phyloP scores from a whole-genome alignment of 179 eudicot genomes.

The Amaranthus tricolor region DNA sequence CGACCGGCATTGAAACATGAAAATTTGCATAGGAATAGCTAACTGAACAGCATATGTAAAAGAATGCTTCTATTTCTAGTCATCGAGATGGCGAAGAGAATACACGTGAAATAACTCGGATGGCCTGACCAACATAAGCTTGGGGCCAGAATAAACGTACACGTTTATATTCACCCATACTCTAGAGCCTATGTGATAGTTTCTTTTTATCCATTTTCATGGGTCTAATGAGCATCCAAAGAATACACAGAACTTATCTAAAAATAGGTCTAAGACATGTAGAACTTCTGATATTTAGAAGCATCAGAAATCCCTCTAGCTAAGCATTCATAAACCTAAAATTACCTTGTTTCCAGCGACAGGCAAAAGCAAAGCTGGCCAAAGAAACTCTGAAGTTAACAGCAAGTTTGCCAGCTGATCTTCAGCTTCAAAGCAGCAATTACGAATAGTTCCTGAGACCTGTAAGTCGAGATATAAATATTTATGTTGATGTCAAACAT shows the following conservation, averaged over 20 bases:
- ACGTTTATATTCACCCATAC: background rate
- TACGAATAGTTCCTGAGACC: slow-evolving; percentile 92
- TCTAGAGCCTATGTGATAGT: background rate
- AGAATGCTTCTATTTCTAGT: background rate
- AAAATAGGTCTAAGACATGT: background rate
- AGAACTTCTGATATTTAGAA: background rate
- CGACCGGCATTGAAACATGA: background rate
- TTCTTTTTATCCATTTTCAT: background rate
- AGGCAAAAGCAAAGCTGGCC: slow-evolving; percentile 94
- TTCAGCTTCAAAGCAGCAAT: slow-evolving; percentile 99
- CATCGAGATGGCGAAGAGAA: background rate
- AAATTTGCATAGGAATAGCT: background rate
- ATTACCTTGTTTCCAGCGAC: slow-evolving; percentile 95
- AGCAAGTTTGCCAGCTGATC: slow-evolving; percentile 81
- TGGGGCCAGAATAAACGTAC: background rate
- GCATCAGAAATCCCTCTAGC: background rate
- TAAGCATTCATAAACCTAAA: slow-evolving; percentile 13
- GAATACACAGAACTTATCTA: background rate
- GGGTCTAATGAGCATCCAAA: background rate
- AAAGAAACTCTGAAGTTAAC: slow-evolving; percentile 79
- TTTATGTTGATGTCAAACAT: slow-evolving; percentile 1
- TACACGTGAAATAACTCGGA: background rate
- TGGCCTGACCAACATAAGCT: background rate
- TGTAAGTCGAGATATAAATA: slow-evolving; percentile 24
- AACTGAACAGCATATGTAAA: background rate